Evolutionary conservation across 192 early-diverging fungal species (phyloP).

Genomic region (Backusella circina): DNA sequence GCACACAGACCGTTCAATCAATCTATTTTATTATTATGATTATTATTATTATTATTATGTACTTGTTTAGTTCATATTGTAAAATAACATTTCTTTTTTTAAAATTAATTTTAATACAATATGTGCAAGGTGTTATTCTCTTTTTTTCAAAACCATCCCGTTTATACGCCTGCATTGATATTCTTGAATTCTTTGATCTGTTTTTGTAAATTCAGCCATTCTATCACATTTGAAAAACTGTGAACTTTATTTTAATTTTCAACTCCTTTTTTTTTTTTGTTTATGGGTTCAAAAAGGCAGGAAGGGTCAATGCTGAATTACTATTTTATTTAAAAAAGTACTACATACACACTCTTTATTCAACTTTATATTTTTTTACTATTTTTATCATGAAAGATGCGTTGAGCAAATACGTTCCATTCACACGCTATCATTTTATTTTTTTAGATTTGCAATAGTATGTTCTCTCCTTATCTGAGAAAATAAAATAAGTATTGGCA

Average conservation of each 20-base stretch:
- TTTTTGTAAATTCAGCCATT: not conserved
- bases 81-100: not conserved
- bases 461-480: not conserved
- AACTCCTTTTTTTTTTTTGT: not conserved
- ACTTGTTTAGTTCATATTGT: not conserved
- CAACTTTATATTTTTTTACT: not conserved
- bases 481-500: not conserved
- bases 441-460: not conserved
- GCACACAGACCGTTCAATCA: not conserved
- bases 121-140: too few relatives aligned
- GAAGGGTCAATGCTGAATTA: not conserved
- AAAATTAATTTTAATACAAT: too few relatives aligned
- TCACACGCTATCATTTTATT: not conserved
- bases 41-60: not conserved
- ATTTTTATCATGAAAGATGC: not conserved
- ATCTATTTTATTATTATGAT: not conserved
- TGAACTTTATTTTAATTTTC: not conserved
- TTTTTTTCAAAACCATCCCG: not conserved
- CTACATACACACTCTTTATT: too few relatives aligned
- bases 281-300: not conserved
- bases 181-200: not conserved
- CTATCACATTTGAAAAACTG: too few relatives aligned
- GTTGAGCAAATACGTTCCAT: not conserved
- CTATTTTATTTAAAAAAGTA: not conserved
- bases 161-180: not conserved